Evolutionary conservation across 75 land plant genomes (phyloP).

Genomic region (Picea sitchensis): DNA sequence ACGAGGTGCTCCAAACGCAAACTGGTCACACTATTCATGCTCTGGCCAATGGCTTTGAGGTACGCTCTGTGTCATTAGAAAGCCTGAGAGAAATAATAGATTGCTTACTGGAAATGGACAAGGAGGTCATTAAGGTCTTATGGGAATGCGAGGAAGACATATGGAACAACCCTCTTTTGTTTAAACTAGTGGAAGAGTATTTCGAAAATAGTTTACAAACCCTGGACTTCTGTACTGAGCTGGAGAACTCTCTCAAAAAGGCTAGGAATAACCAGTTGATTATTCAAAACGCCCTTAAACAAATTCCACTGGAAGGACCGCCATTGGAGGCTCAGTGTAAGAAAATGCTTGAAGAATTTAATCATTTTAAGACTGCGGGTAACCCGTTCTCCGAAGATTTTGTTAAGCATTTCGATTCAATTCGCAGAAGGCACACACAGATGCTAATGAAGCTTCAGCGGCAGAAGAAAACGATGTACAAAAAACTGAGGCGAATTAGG

Average conservation of each 20-base stretch:
- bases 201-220: conserved; percentile 64
- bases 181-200: conserved; percentile 69
- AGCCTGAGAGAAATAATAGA: conserved; percentile 12
- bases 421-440: conserved; percentile 44
- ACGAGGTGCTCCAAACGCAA: too few relatives aligned
- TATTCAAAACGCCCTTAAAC: conserved; percentile 53
- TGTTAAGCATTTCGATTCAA: conserved; percentile 40
- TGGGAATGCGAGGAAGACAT: conserved; percentile 69
- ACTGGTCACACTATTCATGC: too few relatives aligned
- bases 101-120: conserved; percentile 71
- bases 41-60: too few relatives aligned
- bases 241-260: conserved; percentile 61
- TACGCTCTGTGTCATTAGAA: too few relatives aligned
- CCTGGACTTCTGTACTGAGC: conserved; percentile 70
- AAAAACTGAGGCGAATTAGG: conserved; percentile 38
- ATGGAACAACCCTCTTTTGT: conserved; percentile 66
- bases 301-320: conserved; percentile 42
- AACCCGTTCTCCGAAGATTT: conserved; percentile 75
- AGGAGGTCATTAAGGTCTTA: conserved; percentile 75
- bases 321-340: conserved; percentile 8
- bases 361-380: conserved; percentile 43
- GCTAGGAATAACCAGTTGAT: conserved; percentile 56
- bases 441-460: conserved; percentile 51
- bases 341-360: conserved; percentile 43
- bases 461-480: conserved; percentile 52